Evolutionary conservation across 1,284 basidiomycete genomes (phyloP).

Genomic region (Cutaneotrichosporon curvatum): DNA sequence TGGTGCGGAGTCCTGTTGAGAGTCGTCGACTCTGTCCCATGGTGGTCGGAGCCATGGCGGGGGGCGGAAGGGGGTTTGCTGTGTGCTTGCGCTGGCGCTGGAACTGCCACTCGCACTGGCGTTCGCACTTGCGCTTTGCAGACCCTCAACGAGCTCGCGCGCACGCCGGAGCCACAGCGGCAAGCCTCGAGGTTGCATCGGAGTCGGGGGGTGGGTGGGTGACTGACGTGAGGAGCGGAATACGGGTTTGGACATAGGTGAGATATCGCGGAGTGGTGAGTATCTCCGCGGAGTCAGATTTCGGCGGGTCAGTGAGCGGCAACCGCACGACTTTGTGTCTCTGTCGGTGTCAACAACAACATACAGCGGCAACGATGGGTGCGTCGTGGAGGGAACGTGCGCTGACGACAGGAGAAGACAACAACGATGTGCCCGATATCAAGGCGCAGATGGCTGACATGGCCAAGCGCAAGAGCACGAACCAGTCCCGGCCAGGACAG

Average conservation of each 20-base stretch:
- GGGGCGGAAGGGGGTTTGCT: no score
- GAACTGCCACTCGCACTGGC: no score
- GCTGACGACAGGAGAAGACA: background rate
- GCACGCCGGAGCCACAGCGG: constrained; percentile 5
- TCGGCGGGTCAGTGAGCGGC: no score
- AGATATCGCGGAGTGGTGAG: background rate
- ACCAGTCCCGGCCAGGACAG: constrained; percentile 16
- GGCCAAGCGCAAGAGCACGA: constrained; percentile 14
- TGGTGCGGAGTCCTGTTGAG: no score
- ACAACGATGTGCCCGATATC: constrained; percentile 2
- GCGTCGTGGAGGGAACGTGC: no score
- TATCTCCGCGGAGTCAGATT: background rate
- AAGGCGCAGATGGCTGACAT: constrained; percentile 12
- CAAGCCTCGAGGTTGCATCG: background rate
- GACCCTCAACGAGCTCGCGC: constrained; percentile 1
- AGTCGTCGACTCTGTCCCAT: background rate
- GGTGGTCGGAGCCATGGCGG: constrained; percentile 5
- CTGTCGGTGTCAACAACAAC: no score
- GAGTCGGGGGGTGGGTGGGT: background rate
- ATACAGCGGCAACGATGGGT: no score
- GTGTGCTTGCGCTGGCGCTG: no score
- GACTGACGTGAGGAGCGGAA: background rate
- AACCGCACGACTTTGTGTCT: no score
- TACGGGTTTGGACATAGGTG: background rate
- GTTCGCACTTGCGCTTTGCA: background rate